phyloP scores from a whole-genome alignment of 2,329 filamentous ascomycete species.

The Trichoderma polysporum region DNA sequence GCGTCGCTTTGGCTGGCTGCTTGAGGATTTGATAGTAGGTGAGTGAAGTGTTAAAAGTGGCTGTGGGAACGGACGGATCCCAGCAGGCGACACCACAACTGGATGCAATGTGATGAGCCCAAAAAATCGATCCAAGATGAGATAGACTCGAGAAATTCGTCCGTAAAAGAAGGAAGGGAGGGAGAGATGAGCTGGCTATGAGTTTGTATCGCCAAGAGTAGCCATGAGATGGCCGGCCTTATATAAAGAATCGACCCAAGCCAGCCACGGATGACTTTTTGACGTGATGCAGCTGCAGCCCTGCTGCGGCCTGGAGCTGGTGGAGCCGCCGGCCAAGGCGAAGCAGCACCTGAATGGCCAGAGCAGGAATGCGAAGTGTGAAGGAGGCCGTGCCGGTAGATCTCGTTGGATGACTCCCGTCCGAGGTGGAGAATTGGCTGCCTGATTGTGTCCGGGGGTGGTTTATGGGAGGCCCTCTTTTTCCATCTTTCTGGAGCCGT shows the following conservation, averaged over 20 bases:
- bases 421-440: slow-evolving; percentile 6
- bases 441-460: neutral
- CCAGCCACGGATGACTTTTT: neutral
- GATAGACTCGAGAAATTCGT: neutral
- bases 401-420: slow-evolving; percentile 14
- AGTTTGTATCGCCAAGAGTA: neutral
- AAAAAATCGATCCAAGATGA: neutral
- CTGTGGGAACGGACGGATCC: neutral
- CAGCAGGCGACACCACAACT: neutral
- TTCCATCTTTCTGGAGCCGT: neutral
- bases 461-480: neutral
- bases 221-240: neutral
- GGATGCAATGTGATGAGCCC: neutral
- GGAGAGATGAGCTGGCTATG: neutral
- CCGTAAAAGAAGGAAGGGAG: neutral
- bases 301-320: slow-evolving; percentile 14
- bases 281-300: neutral
- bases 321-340: neutral
- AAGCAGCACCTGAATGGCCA: neutral
- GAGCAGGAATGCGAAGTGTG: neutral
- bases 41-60: neutral
- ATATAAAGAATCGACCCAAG: neutral
- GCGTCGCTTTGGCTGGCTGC: neutral
- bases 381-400: neutral
- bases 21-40: neutral